Percentiles rank a stretch among this genome's conserved stretches.
phyloP scores from a whole-genome alignment of 805 yeast species.

The Ogataea trehalophila region DNA sequence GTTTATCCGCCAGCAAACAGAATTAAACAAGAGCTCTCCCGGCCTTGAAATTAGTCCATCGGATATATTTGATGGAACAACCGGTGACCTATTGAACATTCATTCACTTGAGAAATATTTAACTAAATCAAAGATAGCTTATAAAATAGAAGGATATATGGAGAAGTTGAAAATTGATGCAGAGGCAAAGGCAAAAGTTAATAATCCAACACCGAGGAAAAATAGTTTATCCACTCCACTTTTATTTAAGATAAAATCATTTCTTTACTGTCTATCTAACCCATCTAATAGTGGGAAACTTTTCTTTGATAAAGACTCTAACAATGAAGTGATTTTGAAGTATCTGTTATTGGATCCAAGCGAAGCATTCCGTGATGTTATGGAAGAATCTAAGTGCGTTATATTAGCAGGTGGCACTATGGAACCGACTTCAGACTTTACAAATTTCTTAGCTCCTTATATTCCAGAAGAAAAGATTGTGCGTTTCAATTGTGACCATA shows the following conservation, averaged over 20 bases:
- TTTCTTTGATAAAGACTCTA: conserved; percentile 50
- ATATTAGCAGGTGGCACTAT: conserved; percentile 92
- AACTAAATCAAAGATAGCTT: conserved; percentile 68
- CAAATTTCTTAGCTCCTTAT: conserved; percentile 61
- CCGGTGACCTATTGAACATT: conserved; percentile 69
- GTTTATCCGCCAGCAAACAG: conserved; percentile 37
- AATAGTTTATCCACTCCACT: conserved; percentile 41
- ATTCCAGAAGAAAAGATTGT: conserved; percentile 37
- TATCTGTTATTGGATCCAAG: conserved; percentile 82
- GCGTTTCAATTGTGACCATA: conserved; percentile 74
- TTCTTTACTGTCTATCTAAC: conserved; percentile 59
- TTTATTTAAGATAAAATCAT: conserved; percentile 60
- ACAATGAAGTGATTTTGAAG: conserved; percentile 38
- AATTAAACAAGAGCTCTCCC: conserved; percentile 31
- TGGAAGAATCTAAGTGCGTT: conserved; percentile 62
- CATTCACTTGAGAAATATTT: conserved; percentile 63
- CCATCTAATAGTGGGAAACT: conserved; percentile 75
- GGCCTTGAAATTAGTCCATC: conserved; percentile 51
- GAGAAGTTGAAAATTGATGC: conserved; percentile 23
- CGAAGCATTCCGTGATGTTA: conserved; percentile 58
- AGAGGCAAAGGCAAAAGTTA: conserved; percentile 1
- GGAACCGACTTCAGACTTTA: conserved; percentile 80
- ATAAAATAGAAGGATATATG: conserved; percentile 72
- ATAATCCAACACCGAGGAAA: conserved; percentile 1
- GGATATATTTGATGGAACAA: conserved; percentile 52